Evolutionary conservation across 495 filamentous ascomycete species (phyloP).

Genomic region (Neurospora terricola): DNA sequence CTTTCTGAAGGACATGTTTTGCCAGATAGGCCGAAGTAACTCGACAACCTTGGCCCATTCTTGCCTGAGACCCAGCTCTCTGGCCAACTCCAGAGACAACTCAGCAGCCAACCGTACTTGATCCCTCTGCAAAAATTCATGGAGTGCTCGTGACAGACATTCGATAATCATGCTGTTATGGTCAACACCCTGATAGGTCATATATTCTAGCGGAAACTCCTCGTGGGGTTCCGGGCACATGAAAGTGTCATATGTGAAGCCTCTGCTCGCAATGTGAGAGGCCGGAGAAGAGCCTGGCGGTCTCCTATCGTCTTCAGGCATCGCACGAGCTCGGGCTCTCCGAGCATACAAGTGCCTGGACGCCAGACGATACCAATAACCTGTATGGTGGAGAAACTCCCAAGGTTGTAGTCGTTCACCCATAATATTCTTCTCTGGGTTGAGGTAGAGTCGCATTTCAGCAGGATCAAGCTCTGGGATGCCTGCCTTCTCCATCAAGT

Average conservation of each 20-base stretch:
- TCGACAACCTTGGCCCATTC: conserved; percentile 58
- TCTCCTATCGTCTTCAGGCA: conserved; percentile 64
- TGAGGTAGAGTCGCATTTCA: conserved; percentile 38
- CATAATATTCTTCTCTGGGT: conserved; percentile 57
- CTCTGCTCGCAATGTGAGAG: conserved; percentile 55
- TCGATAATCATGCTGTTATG: conserved; percentile 54
- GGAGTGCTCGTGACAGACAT: conserved; percentile 48
- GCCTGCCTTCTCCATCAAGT: conserved; percentile 57
- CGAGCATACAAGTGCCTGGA: conserved; percentile 55
- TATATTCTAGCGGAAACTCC: conserved; percentile 51
- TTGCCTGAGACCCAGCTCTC: conserved; percentile 51
- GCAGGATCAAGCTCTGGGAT: conserved; percentile 33
- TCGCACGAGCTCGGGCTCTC: conserved; percentile 49
- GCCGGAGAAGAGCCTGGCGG: conserved; percentile 58
- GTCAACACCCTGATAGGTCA: conserved; percentile 38
- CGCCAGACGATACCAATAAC: conserved; percentile 73
- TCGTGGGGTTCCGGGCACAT: conserved; percentile 67
- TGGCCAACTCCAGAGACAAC: conserved; percentile 57
- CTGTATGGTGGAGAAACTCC: conserved; percentile 75
- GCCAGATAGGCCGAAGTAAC: conserved; percentile 63
- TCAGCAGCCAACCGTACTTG: conserved; percentile 59
- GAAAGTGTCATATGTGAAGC: conserved; percentile 74
- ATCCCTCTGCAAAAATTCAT: conserved; percentile 52
- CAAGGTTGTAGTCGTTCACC: conserved; percentile 62
- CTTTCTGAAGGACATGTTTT: conserved; percentile 57